phyloP scores from a whole-genome alignment of 2,329 filamentous ascomycete genomes.

The Tolypocladium nubicola region DNA sequence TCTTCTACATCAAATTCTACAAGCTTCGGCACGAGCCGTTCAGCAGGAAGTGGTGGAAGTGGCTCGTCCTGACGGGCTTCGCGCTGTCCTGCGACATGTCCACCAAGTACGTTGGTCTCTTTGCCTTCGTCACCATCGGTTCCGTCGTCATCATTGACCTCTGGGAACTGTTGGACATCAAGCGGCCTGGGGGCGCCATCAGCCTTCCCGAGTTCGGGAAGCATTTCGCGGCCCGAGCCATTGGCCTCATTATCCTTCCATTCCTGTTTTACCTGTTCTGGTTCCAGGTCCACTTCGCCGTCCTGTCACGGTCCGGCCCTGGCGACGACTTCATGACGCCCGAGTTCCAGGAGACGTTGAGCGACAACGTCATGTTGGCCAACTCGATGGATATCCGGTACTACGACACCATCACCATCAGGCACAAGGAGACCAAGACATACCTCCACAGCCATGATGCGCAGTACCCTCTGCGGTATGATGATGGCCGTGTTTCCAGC shows the following conservation, averaged over 20 bases:
- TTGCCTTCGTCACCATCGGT: slow-evolving; percentile 95
- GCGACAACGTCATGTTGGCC: slow-evolving; percentile 85
- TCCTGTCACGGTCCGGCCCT: slow-evolving; percentile 78
- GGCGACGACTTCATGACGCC: slow-evolving; percentile 99
- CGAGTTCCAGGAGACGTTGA: slow-evolving; percentile 93
- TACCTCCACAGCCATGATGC: slow-evolving; percentile 92
- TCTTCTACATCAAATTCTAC: slow-evolving; percentile 96
- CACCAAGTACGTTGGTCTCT: slow-evolving; percentile 93
- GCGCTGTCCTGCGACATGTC: slow-evolving; percentile 95
- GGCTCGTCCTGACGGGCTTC: slow-evolving; percentile 91
- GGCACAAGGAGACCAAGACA: slow-evolving; percentile 95
- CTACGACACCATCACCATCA: slow-evolving; percentile 76
- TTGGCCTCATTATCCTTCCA: slow-evolving; percentile 79
- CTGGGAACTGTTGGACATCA: slow-evolving; percentile 88
- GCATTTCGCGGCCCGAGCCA: slow-evolving; percentile 79
- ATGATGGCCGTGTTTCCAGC: slow-evolving; percentile 93
- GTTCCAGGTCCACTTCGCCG: slow-evolving; percentile 98
- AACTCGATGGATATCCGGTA: slow-evolving; percentile 82
- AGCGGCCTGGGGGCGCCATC: slow-evolving; percentile 72
- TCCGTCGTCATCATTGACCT: slow-evolving; percentile 89
- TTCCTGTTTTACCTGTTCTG: slow-evolving; percentile 99
- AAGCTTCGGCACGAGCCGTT: slow-evolving; percentile 87
- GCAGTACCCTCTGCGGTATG: slow-evolving; percentile 84
- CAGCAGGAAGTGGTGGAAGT: slow-evolving; percentile 98
- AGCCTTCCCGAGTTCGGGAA: slow-evolving; percentile 70